A percentile compares a stretch with the other conserved stretches of the same genome.
Evolutionary conservation across 2,329 filamentous ascomycete species (phyloP).

Genomic region (Mycogone perniciosa): DNA sequence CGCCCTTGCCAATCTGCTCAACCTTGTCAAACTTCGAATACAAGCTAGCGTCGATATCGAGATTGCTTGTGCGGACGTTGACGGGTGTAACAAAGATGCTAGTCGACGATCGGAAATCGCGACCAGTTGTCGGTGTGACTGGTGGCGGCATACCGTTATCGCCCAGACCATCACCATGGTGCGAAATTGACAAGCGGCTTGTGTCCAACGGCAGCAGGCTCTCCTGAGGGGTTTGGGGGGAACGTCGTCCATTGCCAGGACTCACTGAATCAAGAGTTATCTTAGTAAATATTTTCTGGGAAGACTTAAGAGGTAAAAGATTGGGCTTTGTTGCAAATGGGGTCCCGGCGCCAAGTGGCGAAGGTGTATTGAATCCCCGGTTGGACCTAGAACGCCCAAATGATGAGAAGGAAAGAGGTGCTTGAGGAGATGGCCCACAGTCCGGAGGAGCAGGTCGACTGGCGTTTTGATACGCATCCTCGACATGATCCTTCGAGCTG

Average conservation of each 20-base stretch:
- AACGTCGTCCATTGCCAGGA: conserved; percentile 52
- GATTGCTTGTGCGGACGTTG: conserved; percentile 60
- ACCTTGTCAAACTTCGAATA: conserved; percentile 73
- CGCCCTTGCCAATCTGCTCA: conserved; percentile 74
- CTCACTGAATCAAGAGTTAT: conserved; percentile 48
- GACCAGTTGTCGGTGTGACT: conserved; percentile 70
- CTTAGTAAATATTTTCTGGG: conserved; percentile 47
- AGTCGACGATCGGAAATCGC: conserved; percentile 46
- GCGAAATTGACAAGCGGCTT: conserved; percentile 76
- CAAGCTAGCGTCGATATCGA: conserved; percentile 66
- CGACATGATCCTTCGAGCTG: conserved; percentile 12
- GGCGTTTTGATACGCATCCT: conserved; percentile 13
- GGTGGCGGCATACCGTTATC: conserved; percentile 44
- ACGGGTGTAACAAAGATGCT: conserved; percentile 59
- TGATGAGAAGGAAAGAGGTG: conserved; percentile 32
- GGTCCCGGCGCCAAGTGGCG: conserved; percentile 26
- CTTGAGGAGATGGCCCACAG: conserved; percentile 27
- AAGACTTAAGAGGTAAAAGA: conserved; percentile 19
- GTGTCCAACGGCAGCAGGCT: conserved; percentile 70
- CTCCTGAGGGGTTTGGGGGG: conserved; percentile 76
- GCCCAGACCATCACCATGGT: conserved; percentile 35
- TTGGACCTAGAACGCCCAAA: conserved; percentile 28
- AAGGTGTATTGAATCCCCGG: conserved; percentile 28
- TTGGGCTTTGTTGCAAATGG: conserved; percentile 11
- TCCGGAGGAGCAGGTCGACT: conserved; percentile 24